These are phyloP conservation scores for Cutaneotrichosporon sp. DNA, from an alignment of 1,284 basidiomycete genomes.

Conservation along the genomic window DNA sequence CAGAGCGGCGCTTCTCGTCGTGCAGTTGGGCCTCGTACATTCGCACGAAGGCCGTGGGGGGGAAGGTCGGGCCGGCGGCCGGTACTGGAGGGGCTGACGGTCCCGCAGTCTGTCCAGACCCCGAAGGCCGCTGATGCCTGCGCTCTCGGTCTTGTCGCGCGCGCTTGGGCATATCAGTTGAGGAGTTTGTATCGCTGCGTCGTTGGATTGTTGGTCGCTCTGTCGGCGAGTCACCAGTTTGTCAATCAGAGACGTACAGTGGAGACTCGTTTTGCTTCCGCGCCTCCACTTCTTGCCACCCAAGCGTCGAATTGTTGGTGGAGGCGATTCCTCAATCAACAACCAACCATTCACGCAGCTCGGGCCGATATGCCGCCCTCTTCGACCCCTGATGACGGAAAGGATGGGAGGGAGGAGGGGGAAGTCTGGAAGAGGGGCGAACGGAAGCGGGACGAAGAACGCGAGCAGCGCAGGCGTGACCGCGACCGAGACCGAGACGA, in stretches of 20 bases:
- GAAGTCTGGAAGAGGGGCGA: background rate
- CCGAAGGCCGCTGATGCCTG: no score
- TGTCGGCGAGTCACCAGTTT: no score
- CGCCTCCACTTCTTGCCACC: background rate
- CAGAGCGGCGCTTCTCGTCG: background rate
- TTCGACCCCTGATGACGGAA: background rate
- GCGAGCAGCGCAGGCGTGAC: slow-evolving; percentile 13
- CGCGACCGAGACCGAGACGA: slow-evolving; percentile 10
- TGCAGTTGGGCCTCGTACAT: slow-evolving; percentile 41
- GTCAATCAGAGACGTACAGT: no score
- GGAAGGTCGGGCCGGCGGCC: background rate
- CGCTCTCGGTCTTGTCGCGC: background rate
- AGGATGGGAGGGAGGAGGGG: background rate
- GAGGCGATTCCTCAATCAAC: no score
- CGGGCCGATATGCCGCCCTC: no score
- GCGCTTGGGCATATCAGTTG: background rate
- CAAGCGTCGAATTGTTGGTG: background rate
- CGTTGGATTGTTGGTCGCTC: background rate
- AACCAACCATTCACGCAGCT: no score
- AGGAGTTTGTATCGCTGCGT: background rate
- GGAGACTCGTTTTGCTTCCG: slow-evolving; percentile 10
- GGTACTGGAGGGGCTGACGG: no score
- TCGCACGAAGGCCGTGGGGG: slow-evolving; percentile 15
- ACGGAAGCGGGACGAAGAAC: slow-evolving; percentile 2
- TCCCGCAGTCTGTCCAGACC: no score